Base-by-base conservation (phyloP, 2,329 filamentous ascomycete species). In the Fusarium sambucinum region DNA sequence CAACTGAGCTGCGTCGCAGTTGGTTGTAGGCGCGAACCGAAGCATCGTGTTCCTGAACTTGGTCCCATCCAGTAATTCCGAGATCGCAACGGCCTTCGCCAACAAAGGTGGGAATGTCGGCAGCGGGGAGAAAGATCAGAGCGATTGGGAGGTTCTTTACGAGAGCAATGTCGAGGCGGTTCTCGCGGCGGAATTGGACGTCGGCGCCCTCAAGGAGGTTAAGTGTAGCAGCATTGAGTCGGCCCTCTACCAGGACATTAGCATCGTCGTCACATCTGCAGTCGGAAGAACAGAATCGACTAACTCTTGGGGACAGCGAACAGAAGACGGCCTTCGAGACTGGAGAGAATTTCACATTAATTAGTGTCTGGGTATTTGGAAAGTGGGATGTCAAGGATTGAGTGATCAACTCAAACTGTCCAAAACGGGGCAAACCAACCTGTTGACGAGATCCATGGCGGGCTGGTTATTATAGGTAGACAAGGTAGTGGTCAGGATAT, bases 281-380 rank as follows among this genome's bases (percentile, higher is more conserved):
- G 14, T 17, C 21, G 21, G 19, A 38, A 4, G 23, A n/a, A 16
- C 33, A n/a, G 17, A 89, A 14, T 33, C 23, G 14, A 89, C 92
- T 84, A 84, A 94, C 93, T 99, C 84, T 99, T 99, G 64, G 96
- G 96, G n/a, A 99, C 93, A 66, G 96, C 96, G 78, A 99, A 97
- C 67, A 98, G 88, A 59, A 98, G 87, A 71, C 96, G 92, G 77
- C 95, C 94, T 85, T 96, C 93, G 78, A 97, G 87, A 84, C 94
- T 97, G 56, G 40, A 64, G 48, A 44, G 35, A 48, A 45, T 63
- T 59, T 54, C 38, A 23, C 23, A 56, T 73, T 63, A 30, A 62
- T 73, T 64, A 73, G 71, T 47, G 29, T 55, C 52, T 58, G 56
- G 35, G 14, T 21, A 63, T 35, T 27, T 45, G n/a, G 35, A 48